Base-by-base conservation (phyloP, 2,329 filamentous ascomycete species). In the Aspergillus pseudoglaucus region DNA sequence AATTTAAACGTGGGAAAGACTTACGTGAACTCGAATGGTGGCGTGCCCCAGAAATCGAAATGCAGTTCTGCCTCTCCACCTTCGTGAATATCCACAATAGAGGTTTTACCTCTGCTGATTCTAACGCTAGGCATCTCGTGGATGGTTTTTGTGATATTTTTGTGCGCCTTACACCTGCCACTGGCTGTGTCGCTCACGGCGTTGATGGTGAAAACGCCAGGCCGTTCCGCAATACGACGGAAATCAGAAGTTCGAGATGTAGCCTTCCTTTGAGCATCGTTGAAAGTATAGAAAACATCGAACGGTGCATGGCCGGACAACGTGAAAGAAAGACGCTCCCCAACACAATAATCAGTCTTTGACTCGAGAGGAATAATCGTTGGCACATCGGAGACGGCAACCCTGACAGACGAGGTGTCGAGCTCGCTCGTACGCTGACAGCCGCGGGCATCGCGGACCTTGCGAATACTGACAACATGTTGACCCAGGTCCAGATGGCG, bases 11-110 rank as follows among this genome's bases (percentile, higher is more conserved):
- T 5, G 14, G 30, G 18, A 47, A 43, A 15, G 38, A 68, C 74
- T 64, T 67, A 78, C 48, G 91, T 96, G 65, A 97, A 98, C 70
- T 97, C 93, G 62, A 98, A 98, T 1, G 93, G 93, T 52, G 93
- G 90, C 5, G 88, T 90, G 48, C 94, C 93, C 75, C 87, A 90
- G 71, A 98, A 98, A 60, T 95, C 88, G 59, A 98, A 97, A 6
- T 89, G 74, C 45, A 98, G 90, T 64, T 96, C 88, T 1, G 93
- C 90, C 65, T 94, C 87, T 52, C 90, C 90, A 57, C 93, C 93
- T 73, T 98, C 91, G 66, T 97, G 94, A 53, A 98, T 98, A 64
- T 97, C 93, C 32, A 94, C 84, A 56, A 87, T 83, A 6, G 84
- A 81, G 50, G 88, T 84, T 52, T 81, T 81, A 25, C 94, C 94